Percentiles rank a stretch among this genome's conserved stretches.
phyloP scores from a whole-genome alignment of 2,329 filamentous ascomycete species.

The Xylaria sp. region DNA sequence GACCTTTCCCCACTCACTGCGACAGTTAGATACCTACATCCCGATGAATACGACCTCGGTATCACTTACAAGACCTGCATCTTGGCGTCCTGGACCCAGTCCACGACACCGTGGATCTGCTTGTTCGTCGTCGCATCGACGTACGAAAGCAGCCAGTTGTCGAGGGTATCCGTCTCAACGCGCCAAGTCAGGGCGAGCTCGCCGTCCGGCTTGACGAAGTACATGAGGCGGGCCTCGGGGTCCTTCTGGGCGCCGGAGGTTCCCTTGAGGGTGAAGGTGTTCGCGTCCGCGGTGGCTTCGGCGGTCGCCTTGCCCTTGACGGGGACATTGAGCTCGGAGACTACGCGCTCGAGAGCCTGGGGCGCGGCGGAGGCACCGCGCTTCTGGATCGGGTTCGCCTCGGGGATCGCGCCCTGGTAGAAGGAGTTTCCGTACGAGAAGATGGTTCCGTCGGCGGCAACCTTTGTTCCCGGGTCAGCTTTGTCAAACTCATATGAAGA shows the following conservation, averaged over 20 bases:
- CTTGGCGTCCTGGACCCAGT: conserved; percentile 52
- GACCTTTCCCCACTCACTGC: conserved; percentile 43
- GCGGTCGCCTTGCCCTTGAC: conserved; percentile 38
- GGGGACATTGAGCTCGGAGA: conserved; percentile 37
- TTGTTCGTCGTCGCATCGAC: conserved; percentile 45
- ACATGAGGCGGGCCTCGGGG: conserved; percentile 51
- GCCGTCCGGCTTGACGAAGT: conserved; percentile 45
- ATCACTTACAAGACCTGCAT: conserved; percentile 47
- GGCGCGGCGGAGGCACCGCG: conserved; percentile 40
- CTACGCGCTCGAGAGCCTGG: conserved; percentile 39
- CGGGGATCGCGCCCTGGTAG: conserved; percentile 40
- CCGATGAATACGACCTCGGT: not conserved
- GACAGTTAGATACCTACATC: conserved; percentile 10
- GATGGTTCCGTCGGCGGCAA: conserved; percentile 47
- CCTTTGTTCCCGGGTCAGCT: conserved; percentile 30
- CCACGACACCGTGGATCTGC: conserved; percentile 48
- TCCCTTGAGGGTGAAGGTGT: conserved; percentile 42
- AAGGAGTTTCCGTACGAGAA: conserved; percentile 53
- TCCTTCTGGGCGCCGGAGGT: conserved; percentile 45
- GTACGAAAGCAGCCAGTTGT: conserved; percentile 57
- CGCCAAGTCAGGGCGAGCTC: conserved; percentile 49
- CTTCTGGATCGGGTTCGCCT: conserved; percentile 36
- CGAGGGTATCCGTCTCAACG: conserved; percentile 51
- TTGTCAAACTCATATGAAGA: not conserved
- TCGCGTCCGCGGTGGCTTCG: conserved; percentile 34